These are phyloP conservation scores for Aspergillus sp. DNA, from an alignment of 2,329 filamentous ascomycete genomes.

Conservation along the genomic window DNA sequence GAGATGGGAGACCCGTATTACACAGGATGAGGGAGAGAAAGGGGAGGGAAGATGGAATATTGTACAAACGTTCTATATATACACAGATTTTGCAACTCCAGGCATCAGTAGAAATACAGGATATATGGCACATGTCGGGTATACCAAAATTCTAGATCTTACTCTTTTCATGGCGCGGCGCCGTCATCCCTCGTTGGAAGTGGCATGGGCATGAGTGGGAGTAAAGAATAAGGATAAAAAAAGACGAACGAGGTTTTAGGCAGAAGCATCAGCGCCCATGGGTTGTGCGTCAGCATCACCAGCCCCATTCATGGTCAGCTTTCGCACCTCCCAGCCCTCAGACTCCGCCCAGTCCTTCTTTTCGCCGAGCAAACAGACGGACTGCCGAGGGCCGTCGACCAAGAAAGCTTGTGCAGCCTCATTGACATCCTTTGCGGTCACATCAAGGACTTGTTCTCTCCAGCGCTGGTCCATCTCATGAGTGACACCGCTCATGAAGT, in stretches of 20 bases:
- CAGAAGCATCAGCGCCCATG: conserved; percentile 16
- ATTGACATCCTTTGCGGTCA: conserved; percentile 75
- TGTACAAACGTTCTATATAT: conserved; percentile 24
- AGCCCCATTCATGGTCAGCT: conserved; percentile 61
- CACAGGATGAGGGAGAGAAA: not conserved
- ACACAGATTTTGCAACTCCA: conserved; percentile 17
- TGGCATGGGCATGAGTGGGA: not conserved
- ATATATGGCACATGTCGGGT: conserved; percentile 7
- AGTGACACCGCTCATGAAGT: conserved; percentile 81
- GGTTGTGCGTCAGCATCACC: conserved; percentile 42
- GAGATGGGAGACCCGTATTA: not conserved
- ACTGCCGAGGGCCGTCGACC: conserved; percentile 63
- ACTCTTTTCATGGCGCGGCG: too few species aligned
- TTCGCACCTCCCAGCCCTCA: conserved; percentile 72
- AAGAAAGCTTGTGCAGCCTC: conserved; percentile 79
- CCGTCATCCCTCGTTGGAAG: too few species aligned
- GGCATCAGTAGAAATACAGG: conserved; percentile 9
- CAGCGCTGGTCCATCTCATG: conserved; percentile 85
- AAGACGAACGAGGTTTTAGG: conserved; percentile 13
- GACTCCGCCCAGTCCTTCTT: conserved; percentile 70
- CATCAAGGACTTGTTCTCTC: conserved; percentile 81
- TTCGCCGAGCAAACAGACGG: conserved; percentile 75
- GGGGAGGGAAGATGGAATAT: conserved; percentile 18
- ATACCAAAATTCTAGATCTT: not conserved
- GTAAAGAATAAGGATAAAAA: not conserved